Evolutionary conservation across 169 alveolate genomes (phyloP).

Genomic region (Cystoisospora suis): DNA sequence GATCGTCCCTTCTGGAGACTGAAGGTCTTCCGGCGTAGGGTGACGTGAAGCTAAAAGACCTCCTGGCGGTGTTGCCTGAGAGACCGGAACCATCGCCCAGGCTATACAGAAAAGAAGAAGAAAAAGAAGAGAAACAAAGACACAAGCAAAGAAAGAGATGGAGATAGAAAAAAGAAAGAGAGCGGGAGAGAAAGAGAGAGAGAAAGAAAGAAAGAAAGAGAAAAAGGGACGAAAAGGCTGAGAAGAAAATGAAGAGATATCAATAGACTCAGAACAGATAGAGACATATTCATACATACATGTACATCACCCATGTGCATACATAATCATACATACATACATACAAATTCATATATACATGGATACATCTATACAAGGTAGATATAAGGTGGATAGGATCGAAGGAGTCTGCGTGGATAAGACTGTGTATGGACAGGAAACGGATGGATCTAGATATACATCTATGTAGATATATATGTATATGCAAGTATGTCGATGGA

Average conservation of each 20-base stretch:
- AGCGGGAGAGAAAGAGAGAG: background rate
- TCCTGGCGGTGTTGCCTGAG: too few species aligned
- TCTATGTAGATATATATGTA: too few species aligned
- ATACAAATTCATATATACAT: background rate
- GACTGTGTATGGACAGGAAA: too few species aligned
- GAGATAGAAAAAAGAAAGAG: too few species aligned
- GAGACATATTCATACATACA: background rate
- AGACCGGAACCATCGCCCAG: slow-evolving; percentile 38
- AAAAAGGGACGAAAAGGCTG: background rate
- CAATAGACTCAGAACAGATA: background rate
- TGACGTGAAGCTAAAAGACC: background rate
- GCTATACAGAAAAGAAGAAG: background rate
- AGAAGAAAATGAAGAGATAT: background rate
- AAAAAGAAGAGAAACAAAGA: background rate
- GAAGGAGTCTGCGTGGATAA: background rate
- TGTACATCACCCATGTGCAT: too few species aligned
- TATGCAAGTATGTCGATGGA: too few species aligned
- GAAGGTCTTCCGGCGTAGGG: background rate
- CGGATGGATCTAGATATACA: too few species aligned
- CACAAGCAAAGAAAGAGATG: background rate
- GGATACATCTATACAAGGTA: background rate
- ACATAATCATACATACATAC: background rate
- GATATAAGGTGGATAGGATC: background rate
- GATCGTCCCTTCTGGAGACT: slow-evolving; percentile 27
- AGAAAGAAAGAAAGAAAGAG: background rate